Base-by-base conservation (phyloP, 257 asterid genomes). In the Galeopsis tetrahit region DNA sequence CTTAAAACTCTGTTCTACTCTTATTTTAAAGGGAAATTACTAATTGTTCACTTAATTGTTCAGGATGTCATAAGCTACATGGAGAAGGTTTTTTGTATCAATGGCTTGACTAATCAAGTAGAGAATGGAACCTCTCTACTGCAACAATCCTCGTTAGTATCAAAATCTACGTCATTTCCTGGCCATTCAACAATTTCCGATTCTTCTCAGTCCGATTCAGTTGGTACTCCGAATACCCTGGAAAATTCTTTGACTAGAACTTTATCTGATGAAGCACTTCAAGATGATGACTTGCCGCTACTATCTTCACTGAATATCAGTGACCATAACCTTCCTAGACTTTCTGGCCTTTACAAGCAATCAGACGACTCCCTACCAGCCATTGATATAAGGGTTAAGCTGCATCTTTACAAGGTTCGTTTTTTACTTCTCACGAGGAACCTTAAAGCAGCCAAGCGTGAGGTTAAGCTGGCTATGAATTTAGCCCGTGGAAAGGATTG, bases 371-470 rank as follows among this genome's bases (percentile, higher is more conserved):
- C 86, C 63, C 44, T 82, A 52, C 83, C 93, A 60, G 65, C 82
- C 34, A 72, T 64, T 76, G 96, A 90, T 77, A 82, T 92, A 76
- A 84, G 91, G 85, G 88, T 88, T 53, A 90, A 83, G 79, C 77
- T 89, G 71, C 96, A 88, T 71, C 90, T 92, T 56, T 88, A 77
- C 83, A 92, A 92, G 83, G 96, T 92, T 75, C 90, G 87, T 4
- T 76, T 84, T 82, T 73, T 90, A 78, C 87, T 90, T 59, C 93
- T 88, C 59, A 84, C 90, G 5, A 75, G 88, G 81, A 92, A 92
- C 77, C 88, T 85, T 28, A 90, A 92, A 86, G 91, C 93, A 75
- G 96, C 98, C 46, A 92, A 90, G 74, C 96, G 96, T 72, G 97
- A 88, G 75, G 93, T 86, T 72, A 92, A 92, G 87, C 78, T 87